Conservation (phyloP, 2,329 filamentous ascomycete species). For the Penicillium crustosum region DNA sequence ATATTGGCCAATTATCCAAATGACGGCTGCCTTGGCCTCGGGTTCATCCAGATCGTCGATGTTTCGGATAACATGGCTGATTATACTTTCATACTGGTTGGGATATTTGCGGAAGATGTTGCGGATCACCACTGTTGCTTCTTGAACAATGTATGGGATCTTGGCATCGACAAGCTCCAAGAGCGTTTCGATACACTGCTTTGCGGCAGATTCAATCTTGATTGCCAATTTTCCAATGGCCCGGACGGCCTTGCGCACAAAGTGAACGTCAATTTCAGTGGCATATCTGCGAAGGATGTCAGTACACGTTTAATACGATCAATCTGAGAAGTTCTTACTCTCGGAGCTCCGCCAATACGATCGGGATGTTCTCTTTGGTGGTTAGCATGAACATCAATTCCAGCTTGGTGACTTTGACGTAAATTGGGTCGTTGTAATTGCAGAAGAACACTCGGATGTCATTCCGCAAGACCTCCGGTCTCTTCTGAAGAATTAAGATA, state of each 20-base stretch:
- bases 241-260: constrained; percentile 94
- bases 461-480: constrained; percentile 90
- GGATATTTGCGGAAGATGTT: constrained; percentile 99
- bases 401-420: constrained; percentile 98
- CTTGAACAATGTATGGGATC: constrained; percentile 97
- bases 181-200: constrained; percentile 86
- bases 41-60: constrained; percentile 95
- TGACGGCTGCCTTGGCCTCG: constrained; percentile 96
- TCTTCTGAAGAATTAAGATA: constrained; percentile 84
- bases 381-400: constrained; percentile 99
- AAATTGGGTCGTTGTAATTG: constrained; percentile 99
- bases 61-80: constrained; percentile 91
- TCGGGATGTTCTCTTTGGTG: constrained; percentile 89
- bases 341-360: constrained; percentile 88
- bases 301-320: not conserved
- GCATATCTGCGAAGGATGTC: constrained; percentile 60
- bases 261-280: constrained; percentile 97
- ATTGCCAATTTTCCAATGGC: constrained; percentile 98
- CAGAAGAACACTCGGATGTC: constrained; percentile 99
- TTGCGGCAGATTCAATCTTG: constrained; percentile 94
- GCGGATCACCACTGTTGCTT: constrained; percentile 96
- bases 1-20: constrained; percentile 99
- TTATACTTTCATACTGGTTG: constrained; percentile 98
- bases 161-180: constrained; percentile 96
- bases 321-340: constrained; percentile 58